Base-by-base conservation (phyloP, 1,284 basidiomycete genomes). In the Ustilago sp. region DNA sequence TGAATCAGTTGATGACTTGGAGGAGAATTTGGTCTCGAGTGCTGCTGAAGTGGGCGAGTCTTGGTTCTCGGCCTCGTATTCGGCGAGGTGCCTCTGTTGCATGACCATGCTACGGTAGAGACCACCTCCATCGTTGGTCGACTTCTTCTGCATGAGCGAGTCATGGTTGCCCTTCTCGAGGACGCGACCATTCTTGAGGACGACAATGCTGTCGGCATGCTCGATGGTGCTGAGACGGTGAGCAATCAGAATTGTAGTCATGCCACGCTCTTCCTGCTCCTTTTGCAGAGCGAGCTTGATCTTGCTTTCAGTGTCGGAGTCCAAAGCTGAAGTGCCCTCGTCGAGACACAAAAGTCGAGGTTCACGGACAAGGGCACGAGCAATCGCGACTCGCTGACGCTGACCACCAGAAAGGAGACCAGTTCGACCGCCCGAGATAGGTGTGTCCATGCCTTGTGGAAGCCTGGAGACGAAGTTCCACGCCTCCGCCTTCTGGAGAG, bases 381-480 rank as follows among this genome's bases (percentile, higher is more conserved):
- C 84, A 45, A 86, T 80, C 23, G 83, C 83, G 52, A 86, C 68
- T 23, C 84, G 70, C 60, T 85, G 83, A 28, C 83, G 68, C 70
- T 86, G 84, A 6, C 84, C 84, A 28, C 84, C 84, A 0, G 78
- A 81, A 8, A 86, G 69, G 6, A 73, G 83, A 69, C 86, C 86
- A 1, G 85, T 86, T 38, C 83, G 80, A 15, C 86, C 87, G 13
- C 86, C 87, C 15, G 81, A 73, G 41, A 88, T 79, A 6, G 80
- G 45, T 6, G 87, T 87, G 51, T 87, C 81, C 67, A 87, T 80
- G 9, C 86, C 86, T 28, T 86, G 74, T 0, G 86, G 87, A 8
- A 87, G 75, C n/a, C 77, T 80, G 17, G 66, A 63, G 0, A 86
- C 87, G 64, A 87, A 87, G n/a, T 83, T 77, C 84, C 85, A 87